phyloP scores from a whole-genome alignment of 1,284 basidiomycete genomes.

The Macrocystidia cucumis region DNA sequence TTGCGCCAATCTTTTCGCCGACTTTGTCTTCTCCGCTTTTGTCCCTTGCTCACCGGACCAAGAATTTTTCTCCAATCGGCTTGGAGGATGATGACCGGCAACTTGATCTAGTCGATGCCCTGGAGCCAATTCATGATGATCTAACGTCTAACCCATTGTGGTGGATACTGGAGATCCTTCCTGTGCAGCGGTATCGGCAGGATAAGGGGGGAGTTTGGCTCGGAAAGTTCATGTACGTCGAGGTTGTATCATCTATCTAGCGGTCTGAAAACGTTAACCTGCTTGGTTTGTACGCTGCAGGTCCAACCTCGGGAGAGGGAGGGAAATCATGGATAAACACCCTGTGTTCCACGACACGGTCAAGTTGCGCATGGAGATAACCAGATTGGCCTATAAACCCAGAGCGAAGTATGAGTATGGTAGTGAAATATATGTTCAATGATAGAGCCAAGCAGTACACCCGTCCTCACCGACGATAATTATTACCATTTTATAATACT shows the following conservation, averaged over 20 bases:
- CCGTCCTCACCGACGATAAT: too few species aligned
- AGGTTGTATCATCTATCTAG: too few species aligned
- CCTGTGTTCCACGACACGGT: conserved; percentile 50
- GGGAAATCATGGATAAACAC: conserved; percentile 29
- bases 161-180: conserved; percentile 43
- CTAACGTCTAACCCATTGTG: conserved; percentile 28
- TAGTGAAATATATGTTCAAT: conserved; percentile 41
- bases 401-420: conserved; percentile 37
- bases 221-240: too few species aligned
- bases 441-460: too few species aligned
- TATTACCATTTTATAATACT: too few species aligned
- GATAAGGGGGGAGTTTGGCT: conserved; percentile 30
- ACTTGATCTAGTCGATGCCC: conserved; percentile 23
- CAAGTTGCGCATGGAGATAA: conserved; percentile 36
- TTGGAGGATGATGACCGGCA: conserved; percentile 12
- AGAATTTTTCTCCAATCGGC: conserved; percentile 5
- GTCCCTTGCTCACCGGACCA: conserved; percentile 7
- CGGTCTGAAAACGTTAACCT: too few species aligned
- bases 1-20: conserved; percentile 17
- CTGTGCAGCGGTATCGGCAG: conserved; percentile 32
- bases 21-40: conserved; percentile 10
- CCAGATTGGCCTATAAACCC: conserved; percentile 39
- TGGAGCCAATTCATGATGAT: conserved; percentile 30
- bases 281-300: too few species aligned
- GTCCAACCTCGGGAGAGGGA: conserved; percentile 38